Conservation (phyloP, 805 yeast genomes). For the Brettanomyces anomalus region DNA sequence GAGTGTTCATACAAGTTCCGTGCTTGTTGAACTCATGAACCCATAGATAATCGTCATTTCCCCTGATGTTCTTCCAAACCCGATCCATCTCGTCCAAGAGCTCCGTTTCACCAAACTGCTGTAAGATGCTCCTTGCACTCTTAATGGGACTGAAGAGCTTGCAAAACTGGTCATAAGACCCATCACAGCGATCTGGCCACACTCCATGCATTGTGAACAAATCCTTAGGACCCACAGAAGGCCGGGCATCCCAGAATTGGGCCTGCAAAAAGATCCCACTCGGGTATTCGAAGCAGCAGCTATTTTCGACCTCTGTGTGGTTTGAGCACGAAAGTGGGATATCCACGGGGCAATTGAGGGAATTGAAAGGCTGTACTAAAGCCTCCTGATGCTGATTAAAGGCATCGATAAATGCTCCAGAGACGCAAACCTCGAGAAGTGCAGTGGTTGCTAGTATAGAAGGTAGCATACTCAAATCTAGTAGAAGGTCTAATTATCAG, state of each 20-base stretch:
- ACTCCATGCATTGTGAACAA: slow-evolving; percentile 76
- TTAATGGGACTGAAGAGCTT: slow-evolving; percentile 47
- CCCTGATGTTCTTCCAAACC: slow-evolving; percentile 69
- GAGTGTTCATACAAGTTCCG: slow-evolving; percentile 83
- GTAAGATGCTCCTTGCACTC: slow-evolving; percentile 38
- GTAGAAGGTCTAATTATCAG: too few relatives aligned
- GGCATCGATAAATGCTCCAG: neutral
- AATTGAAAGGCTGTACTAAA: slow-evolving; percentile 1
- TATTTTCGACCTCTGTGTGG: slow-evolving; percentile 41
- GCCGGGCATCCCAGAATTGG: slow-evolving; percentile 88
- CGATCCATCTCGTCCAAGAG: slow-evolving; percentile 47
- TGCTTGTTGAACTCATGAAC: slow-evolving; percentile 90
- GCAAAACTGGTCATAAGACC: slow-evolving; percentile 75
- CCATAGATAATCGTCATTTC: slow-evolving; percentile 69
- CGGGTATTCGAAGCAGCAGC: slow-evolving; percentile 81
- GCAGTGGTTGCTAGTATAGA: neutral
- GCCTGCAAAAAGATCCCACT: slow-evolving; percentile 80
- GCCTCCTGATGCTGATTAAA: neutral
- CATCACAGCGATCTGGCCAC: slow-evolving; percentile 87
- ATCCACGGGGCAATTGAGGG: slow-evolving; percentile 41
- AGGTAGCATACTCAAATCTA: neutral
- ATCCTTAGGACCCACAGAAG: slow-evolving; percentile 63
- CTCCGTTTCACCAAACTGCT: slow-evolving; percentile 37
- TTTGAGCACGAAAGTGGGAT: slow-evolving; percentile 56
- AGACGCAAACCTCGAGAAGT: neutral